Percentiles rank a stretch among this genome's conserved stretches.
Evolutionary conservation across 805 yeast genomes (phyloP).

Genomic region (Ogataea kodamae): DNA sequence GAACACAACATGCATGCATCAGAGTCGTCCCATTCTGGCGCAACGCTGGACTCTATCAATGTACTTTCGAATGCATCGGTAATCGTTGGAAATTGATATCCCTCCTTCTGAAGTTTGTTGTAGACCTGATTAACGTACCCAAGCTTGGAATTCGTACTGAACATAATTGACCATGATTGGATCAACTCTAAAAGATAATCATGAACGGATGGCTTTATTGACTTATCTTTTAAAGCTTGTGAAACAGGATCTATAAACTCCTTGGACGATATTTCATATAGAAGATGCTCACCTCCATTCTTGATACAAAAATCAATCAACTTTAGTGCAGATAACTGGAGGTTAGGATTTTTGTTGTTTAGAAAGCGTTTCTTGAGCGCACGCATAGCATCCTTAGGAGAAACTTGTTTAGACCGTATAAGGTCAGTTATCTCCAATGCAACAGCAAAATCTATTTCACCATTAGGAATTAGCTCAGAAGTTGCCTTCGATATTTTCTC

Average conservation of each 20-base stretch:
- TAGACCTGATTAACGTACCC: conserved; percentile 62
- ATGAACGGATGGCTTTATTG: conserved; percentile 50
- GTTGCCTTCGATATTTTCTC: conserved; percentile 72
- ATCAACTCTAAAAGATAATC: conserved; percentile 57
- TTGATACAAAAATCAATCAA: conserved; percentile 84
- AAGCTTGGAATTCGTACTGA: conserved; percentile 62
- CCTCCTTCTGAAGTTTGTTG: conserved; percentile 56
- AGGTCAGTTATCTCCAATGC: conserved; percentile 86
- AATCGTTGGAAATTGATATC: conserved; percentile 62
- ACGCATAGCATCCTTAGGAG: conserved; percentile 81
- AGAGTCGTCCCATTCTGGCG: conserved; percentile 97
- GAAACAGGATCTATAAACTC: conserved; percentile 83
- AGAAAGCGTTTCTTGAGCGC: conserved; percentile 72
- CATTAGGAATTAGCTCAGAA: conserved; percentile 85
- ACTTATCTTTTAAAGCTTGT: conserved; percentile 33
- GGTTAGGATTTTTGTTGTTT: conserved; percentile 65
- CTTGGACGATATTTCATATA: conserved; percentile 71
- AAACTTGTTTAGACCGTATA: conserved; percentile 75
- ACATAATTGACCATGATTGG: conserved; percentile 75
- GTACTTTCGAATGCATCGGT: conserved; percentile 36
- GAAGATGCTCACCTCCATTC: conserved; percentile 86
- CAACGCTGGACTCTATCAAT: conserved; percentile 83
- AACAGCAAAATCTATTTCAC: conserved; percentile 68
- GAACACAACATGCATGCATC: conserved; percentile 96
- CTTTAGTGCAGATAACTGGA: conserved; percentile 69